Conservation (phyloP, 2,329 filamentous ascomycete species). For the Fusarium falciforme region DNA sequence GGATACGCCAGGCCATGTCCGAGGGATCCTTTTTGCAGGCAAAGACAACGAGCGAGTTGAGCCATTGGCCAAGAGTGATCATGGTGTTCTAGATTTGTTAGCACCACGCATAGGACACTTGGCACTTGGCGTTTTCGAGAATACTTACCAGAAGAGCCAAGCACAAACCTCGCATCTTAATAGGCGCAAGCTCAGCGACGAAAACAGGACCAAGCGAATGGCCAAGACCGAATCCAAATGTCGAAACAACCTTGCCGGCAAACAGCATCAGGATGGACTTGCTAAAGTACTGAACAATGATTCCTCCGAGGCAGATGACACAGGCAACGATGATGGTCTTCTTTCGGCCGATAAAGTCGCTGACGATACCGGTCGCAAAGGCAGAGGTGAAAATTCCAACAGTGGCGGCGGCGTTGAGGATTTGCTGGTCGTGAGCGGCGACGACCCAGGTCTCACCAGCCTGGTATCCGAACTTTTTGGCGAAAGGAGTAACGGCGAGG, state of each 20-base stretch:
- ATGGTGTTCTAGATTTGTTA: slow-evolving; percentile 44
- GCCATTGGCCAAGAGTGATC: slow-evolving; percentile 47
- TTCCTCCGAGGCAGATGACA: slow-evolving; percentile 37
- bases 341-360: slow-evolving; percentile 43
- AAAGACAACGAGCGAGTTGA: slow-evolving; percentile 44
- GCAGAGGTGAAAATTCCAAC: slow-evolving; percentile 46
- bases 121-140: neutral
- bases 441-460: slow-evolving; percentile 33
- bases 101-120: neutral
- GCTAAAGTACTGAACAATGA: slow-evolving; percentile 42
- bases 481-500: slow-evolving; percentile 44
- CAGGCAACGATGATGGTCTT: slow-evolving; percentile 41
- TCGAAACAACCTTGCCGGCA: slow-evolving; percentile 44
- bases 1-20: slow-evolving; percentile 45
- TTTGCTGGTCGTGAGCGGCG: slow-evolving; percentile 44
- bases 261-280: slow-evolving; percentile 42
- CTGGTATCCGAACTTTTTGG: slow-evolving; percentile 39
- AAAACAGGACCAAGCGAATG: slow-evolving; percentile 48
- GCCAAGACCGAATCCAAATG: slow-evolving; percentile 47
- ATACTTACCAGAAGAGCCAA: slow-evolving; percentile 42
- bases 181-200: slow-evolving; percentile 48
- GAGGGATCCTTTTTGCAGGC: slow-evolving; percentile 30
- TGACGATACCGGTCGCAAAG: slow-evolving; percentile 43
- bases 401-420: slow-evolving; percentile 46
- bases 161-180: slow-evolving; percentile 46